Base-by-base conservation (phyloP, 257 asterid genomes). In the Cruciata laevipes region DNA sequence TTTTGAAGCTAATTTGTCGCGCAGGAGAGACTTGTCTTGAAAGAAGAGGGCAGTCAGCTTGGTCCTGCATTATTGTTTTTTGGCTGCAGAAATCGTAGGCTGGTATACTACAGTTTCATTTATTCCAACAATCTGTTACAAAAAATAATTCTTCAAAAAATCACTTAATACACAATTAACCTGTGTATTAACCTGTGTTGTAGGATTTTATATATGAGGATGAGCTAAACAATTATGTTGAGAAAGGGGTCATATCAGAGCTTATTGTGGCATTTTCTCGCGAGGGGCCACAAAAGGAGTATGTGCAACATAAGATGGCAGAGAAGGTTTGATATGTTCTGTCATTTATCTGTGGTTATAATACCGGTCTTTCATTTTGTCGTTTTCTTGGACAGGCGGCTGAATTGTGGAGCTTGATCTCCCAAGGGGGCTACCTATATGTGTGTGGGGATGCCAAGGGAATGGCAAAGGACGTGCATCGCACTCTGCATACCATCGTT, bases 381-480 rank as follows among this genome's bases (percentile, higher is more conserved):
- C 53, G 30, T 62, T 68, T 68, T 64, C 57, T 56, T 71, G 65
- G 32, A 72, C 83, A 87, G 95, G 91, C 87, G 24, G 83, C 84
- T 60, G 71, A 81, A 51, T 71, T 85, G 47, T 87, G 95, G 95
- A 81, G 82, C 75, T 76, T 81, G 71, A 81, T 87, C 75, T 83
- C 89, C 68, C 75, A 78, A 74, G 79, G 56, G 66, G 95, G 89
- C 35, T 85, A 83, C 82, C 83, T 87, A 61, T 87, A 87, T 75
- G 95, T 87, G 51, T 87, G 95, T 52, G 95, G 95, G 53, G 95
- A 87, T 80, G 95, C 95, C n/a, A 87, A 87, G 74, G 95, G 91
- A 51, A 87, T 87, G 95, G 95, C 95, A 32, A 81, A 79, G 75
- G 95, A 87, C 62, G 95, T 87, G 66, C 95, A 87, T 72, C 95